phyloP scores from a whole-genome alignment of 352 stramenopile genomes.

The Pythium biforme region DNA sequence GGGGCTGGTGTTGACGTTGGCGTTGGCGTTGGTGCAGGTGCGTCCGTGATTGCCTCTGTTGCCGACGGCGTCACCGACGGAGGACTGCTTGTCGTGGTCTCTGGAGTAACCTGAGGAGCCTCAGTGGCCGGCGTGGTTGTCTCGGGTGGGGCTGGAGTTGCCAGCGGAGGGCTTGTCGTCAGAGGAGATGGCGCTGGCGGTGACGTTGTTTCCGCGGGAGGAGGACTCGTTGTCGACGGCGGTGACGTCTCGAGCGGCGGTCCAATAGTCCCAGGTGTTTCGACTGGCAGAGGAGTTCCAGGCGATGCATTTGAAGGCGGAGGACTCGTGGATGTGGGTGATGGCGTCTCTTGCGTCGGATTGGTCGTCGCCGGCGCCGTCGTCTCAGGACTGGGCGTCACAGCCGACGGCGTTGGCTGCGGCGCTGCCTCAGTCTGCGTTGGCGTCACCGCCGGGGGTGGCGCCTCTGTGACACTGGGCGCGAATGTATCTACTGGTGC shows the following conservation, averaged over 20 bases:
- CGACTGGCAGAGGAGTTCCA: not conserved
- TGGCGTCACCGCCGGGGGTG: not conserved
- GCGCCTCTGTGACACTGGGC: not conserved
- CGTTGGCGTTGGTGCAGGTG: not conserved
- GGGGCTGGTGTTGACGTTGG: not conserved
- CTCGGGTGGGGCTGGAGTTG: not conserved
- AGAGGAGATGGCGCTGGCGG: too few relatives aligned
- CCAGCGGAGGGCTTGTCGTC: not conserved
- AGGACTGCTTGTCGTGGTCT: not conserved
- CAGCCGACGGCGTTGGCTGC: too few relatives aligned
- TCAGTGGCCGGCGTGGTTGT: too few relatives aligned
- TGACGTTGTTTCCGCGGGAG: too few relatives aligned
- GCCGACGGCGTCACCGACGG: not conserved
- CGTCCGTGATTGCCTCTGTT: not conserved
- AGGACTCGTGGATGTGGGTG: too few relatives aligned
- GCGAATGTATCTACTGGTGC: too few relatives aligned
- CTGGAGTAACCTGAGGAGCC: too few relatives aligned
- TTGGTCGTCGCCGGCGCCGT: slow-evolving; percentile 2
- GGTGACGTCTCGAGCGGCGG: not conserved
- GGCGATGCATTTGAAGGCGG: not conserved
- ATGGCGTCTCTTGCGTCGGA: not conserved
- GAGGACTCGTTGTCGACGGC: not conserved
- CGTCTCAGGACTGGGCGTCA: too few relatives aligned
- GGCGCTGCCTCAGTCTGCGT: not conserved
- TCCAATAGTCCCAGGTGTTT: not conserved